These are phyloP conservation scores for Begonia fuchsioides DNA, from an alignment of 306 rosid genomes.

Conservation along the genomic window DNA sequence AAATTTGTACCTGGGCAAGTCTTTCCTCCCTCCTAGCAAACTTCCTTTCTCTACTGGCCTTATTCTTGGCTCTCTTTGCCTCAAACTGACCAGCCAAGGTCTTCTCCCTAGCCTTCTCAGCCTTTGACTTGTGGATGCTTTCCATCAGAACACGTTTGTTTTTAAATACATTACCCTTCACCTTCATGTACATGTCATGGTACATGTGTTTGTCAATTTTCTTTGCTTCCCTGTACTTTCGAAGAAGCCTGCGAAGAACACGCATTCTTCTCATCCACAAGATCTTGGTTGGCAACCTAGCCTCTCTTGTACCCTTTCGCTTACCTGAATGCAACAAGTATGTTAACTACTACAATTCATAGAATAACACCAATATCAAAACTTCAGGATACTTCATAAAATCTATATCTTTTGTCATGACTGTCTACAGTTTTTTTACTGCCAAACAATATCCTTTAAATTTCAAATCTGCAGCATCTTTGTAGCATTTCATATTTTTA, in stretches of 20 bases:
- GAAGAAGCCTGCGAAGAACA: conserved; percentile 75
- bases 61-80: conserved; percentile 88
- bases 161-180: conserved; percentile 89
- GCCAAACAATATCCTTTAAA: too few species aligned
- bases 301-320: conserved; percentile 55
- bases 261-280: conserved; percentile 67
- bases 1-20: conserved; percentile 40
- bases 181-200: conserved; percentile 96
- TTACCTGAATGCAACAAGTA: conserved; percentile 19
- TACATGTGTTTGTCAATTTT: conserved; percentile 94
- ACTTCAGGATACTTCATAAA: too few species aligned
- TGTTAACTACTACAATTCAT: too few species aligned
- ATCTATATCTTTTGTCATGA: too few species aligned
- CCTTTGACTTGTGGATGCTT: conserved; percentile 88
- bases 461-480: too few species aligned
- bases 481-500: too few species aligned
- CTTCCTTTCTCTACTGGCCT: conserved; percentile 87
- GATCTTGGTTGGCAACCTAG: conserved; percentile 42
- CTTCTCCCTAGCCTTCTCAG: conserved; percentile 96
- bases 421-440: too few species aligned
- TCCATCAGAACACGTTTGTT: conserved; percentile 91
- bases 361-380: too few species aligned
- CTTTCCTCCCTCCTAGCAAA: conserved; percentile 82
- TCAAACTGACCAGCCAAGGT: conserved; percentile 78
- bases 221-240: conserved; percentile 83